Evolutionary conservation across 2,329 filamentous ascomycete species (phyloP), one percentile per base, ranked within the genome.

Genomic region (Lachnellula arida): DNA sequence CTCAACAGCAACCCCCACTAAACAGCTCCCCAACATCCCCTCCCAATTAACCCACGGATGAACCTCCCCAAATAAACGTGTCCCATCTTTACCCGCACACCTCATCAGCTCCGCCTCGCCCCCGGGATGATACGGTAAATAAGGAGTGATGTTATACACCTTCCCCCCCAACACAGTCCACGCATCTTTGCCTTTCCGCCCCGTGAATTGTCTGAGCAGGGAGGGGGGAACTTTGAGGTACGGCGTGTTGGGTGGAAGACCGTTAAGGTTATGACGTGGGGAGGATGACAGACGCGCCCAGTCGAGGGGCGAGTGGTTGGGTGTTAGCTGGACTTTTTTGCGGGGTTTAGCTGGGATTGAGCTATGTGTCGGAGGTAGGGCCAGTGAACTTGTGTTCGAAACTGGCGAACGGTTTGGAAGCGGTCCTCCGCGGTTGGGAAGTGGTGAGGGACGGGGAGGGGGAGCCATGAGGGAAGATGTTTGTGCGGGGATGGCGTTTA

Each of bases 81-180:
- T 85, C 37, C 80, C 84, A 67, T 88, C 85, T 55, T 78, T 74
- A 0, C 78, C 85, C 0, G 85, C 85, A 35, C 77, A 79, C 34
- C 82, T 75, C 71, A 88, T 72, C 60, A 94, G 71, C 73, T 95
- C 89, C 4, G 84, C 83, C 64, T 87, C 82, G 8, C 89, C 94
- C 22, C 94, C 94, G 0, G 94, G 94, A 71, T 99, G 94, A 69
- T 91, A 99, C 1, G 88, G 85, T 37, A 91, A 70, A 69, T 97
- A 99, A 0, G 93, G 91, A 0, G 87, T 87, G 56, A 99, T 86
- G 68, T 97, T 97, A 74, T 97, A 99, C 28, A 97, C 93, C 67
- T 89, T 88, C 1, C 93, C 92, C 58, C 90, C 87, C 58, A 96
- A 86, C 1, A 85, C 89, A 58, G 88, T 95, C 94, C 94, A 99